Evolutionary conservation across 140 eudicot species (phyloP).

Genomic region (Senecio squalidus): DNA sequence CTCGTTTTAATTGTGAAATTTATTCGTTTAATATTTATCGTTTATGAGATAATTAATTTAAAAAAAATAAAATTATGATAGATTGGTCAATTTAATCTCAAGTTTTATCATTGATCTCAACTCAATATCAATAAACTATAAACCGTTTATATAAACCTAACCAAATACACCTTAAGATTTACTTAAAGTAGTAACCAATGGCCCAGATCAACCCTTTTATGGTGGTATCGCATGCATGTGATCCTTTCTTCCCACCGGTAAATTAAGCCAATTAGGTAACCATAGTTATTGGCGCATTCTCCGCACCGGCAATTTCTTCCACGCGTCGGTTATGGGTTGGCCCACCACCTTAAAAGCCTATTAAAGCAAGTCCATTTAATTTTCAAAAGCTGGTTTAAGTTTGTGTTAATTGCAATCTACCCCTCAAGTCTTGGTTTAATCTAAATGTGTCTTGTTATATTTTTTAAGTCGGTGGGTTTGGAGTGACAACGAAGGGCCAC

Average conservation of each 20-base stretch:
- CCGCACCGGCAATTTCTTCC: slow-evolving; percentile 14
- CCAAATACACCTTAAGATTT: not conserved
- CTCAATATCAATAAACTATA: too few relatives aligned
- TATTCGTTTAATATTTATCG: too few relatives aligned
- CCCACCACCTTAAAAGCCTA: slow-evolving; percentile 19
- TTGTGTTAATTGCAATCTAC: not conserved
- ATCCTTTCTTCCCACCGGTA: slow-evolving; percentile 5
- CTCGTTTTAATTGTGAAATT: too few relatives aligned
- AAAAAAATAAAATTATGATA: too few relatives aligned
- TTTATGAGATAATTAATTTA: too few relatives aligned
- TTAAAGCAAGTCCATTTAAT: slow-evolving; percentile 6
- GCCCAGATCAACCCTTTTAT: slow-evolving; percentile 6
- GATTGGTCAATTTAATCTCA: too few relatives aligned
- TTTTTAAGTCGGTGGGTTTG: too few relatives aligned
- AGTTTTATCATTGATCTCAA: too few relatives aligned
- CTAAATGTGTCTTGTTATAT: not conserved
- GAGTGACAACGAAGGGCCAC: too few relatives aligned
- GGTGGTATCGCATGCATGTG: not conserved
- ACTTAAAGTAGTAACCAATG: not conserved
- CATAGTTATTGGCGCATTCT: slow-evolving; percentile 26
- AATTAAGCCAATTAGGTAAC: too few relatives aligned
- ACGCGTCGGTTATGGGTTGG: slow-evolving; percentile 17
- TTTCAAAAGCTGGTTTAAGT: not conserved
- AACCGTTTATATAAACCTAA: too few relatives aligned
- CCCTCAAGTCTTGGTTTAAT: not conserved